Evolutionary conservation across 805 yeast genomes (phyloP), one percentile per base, ranked within the genome.

Genomic region (Saturnispora ahearnii): DNA sequence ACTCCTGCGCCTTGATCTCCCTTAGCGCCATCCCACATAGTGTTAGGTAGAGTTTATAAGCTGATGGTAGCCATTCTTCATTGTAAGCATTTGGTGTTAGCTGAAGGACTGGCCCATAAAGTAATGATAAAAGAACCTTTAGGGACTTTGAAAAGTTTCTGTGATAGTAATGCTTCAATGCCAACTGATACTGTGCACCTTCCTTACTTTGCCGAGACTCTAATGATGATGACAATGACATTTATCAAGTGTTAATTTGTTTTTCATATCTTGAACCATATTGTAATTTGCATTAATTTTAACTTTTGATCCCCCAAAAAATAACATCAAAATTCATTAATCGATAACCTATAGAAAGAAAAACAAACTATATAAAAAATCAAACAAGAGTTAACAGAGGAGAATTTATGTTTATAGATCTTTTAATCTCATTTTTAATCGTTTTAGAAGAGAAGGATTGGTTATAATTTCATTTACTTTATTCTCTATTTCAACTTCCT

Each of bases 201-300:
- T 36, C 40, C 15, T 36, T 36, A 18, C 40, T 18, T 36, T 36
- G 40, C 26, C 40, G 40, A 36, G 40, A 36, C 24, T 36, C 40
- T 36, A 36, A 22, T n/a, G 50, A 47, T 15, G 44, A 40, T 12
- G 45, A 15, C 26, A 45, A 13, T 34, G 47, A 45, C 47, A 38
- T 38, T 38, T 22, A 26, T 26, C 9, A 6, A 8, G 9, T 26
- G 9, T 26, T 26, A 26, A 26, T 8, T 26, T 6, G 29, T 26
- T 18, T 18, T 18, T 18, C 18, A 18, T 18, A 18, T 18, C 18
- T 18, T 18, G 18, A 18, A 18, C 18, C 18, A 18, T 18, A 18
- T 18, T 18, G 18, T 18, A 18, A 18, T 18, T 18, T 18, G 18
- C 2, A 18, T 18, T 18, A 18, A 18, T 36, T 36, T 36, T 36